Conservation (phyloP, 208 protist species). For the Leishmania turanica region DNA sequence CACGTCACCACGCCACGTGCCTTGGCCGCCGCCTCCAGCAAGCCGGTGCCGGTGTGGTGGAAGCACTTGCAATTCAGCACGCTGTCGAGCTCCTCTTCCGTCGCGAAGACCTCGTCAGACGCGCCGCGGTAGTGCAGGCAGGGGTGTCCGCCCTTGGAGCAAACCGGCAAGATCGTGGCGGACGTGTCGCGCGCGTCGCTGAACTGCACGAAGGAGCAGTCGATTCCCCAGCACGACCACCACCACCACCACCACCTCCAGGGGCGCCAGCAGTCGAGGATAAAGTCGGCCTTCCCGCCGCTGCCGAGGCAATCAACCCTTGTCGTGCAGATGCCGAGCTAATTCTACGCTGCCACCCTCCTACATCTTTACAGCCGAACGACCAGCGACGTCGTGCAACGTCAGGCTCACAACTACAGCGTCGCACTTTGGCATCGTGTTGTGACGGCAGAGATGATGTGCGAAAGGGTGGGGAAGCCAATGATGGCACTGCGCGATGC, state of each 20-base stretch:
- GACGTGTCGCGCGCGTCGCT: conserved; percentile 22
- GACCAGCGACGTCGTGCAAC: conserved; percentile 27
- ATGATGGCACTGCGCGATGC: background rate
- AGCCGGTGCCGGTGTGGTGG: conserved; percentile 21
- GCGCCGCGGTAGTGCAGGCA: conserved; percentile 31
- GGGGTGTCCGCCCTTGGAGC: conserved; percentile 23
- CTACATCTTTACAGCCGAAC: conserved; percentile 20
- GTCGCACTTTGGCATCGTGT: conserved; percentile 21
- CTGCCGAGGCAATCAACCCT: conserved; percentile 27
- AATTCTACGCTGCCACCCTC: conserved; percentile 24
- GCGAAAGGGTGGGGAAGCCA: background rate
- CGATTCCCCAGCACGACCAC: conserved; percentile 15
- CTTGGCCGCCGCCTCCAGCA: conserved; percentile 27
- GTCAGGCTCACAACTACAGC: conserved; percentile 16
- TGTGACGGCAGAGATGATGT: background rate
- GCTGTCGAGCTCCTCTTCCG: conserved; percentile 19
- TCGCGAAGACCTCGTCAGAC: conserved; percentile 25
- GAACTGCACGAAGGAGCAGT: conserved; percentile 21
- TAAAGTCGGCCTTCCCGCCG: conserved; percentile 25
- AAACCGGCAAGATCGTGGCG: conserved; percentile 23
- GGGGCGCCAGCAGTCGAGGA: conserved; percentile 24
- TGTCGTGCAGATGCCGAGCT: conserved; percentile 24
- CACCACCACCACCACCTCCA: no score
- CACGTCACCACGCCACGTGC: conserved; percentile 21
- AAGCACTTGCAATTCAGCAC: conserved; percentile 27